Conservation (phyloP, 495 filamentous ascomycete species). For the Parathielavia appendiculata region DNA sequence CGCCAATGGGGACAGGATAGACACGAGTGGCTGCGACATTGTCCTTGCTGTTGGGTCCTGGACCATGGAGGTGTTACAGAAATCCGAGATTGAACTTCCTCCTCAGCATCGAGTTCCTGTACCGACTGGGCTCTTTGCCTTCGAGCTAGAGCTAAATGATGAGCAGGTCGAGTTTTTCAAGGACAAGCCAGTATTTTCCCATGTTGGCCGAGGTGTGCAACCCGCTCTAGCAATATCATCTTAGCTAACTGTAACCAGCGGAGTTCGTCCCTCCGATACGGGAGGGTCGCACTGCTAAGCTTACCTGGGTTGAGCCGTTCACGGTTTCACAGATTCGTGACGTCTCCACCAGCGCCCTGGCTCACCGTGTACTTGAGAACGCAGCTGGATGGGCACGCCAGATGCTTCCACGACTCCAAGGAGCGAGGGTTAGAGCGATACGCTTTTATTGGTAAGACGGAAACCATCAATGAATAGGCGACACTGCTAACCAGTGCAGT, state of each 20-base stretch:
- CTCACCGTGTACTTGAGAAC: too few relatives aligned
- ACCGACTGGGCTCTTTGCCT: slow-evolving; percentile 3
- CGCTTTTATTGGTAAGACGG: not conserved
- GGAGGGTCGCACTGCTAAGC: too few relatives aligned
- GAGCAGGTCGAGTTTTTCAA: slow-evolving; percentile 1
- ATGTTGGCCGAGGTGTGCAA: not conserved
- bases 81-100: not conserved
- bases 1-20: not conserved
- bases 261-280: slow-evolving; percentile 6
- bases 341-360: too few relatives aligned
- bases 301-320: too few relatives aligned
- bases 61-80: not conserved
- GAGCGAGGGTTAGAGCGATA: not conserved
- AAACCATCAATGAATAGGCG: not conserved
- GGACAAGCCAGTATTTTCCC: not conserved
- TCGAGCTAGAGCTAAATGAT: not conserved
- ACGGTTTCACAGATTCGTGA: too few relatives aligned
- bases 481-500: not conserved
- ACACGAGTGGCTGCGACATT: not conserved
- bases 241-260: not conserved
- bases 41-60: slow-evolving; percentile 2
- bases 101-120: not conserved
- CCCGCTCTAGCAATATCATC: not conserved
- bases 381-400: too few relatives aligned
- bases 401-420: too few relatives aligned